phyloP scores from a whole-genome alignment of 306 rosid genomes.

The Calophaca sinica region DNA sequence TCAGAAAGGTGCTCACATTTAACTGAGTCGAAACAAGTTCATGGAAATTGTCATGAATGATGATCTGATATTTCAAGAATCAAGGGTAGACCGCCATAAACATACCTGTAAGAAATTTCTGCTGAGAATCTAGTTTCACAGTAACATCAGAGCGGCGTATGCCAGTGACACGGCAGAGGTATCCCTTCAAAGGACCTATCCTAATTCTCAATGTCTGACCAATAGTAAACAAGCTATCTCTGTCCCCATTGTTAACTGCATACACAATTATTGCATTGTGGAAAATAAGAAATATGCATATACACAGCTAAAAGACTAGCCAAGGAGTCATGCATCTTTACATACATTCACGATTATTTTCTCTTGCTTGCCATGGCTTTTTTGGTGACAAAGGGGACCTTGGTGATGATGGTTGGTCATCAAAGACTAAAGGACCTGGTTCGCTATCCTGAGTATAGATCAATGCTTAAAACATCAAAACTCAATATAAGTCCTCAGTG shows the following conservation, averaged over 20 bases:
- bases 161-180: constrained; percentile 91
- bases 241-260: constrained; percentile 79
- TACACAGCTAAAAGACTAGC: constrained; percentile 39
- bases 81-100: constrained; percentile 14
- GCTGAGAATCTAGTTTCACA: constrained; percentile 97
- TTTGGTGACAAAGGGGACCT: constrained; percentile 89
- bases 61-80: constrained; percentile 8
- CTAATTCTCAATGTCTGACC: constrained; percentile 98
- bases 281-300: constrained; percentile 36
- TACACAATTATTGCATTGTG: constrained; percentile 38
- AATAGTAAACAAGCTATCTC: constrained; percentile 70
- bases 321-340: constrained; percentile 40
- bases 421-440: constrained; percentile 60
- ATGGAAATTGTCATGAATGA: constrained; percentile 6
- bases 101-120: constrained; percentile 95
- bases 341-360: constrained; percentile 67
- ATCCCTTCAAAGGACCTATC: constrained; percentile 97
- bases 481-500: constrained; percentile 1
- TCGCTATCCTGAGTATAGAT: constrained; percentile 70
- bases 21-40: constrained; percentile 58
- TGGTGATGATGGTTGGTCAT: constrained; percentile 80
- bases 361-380: constrained; percentile 78
- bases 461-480: constrained; percentile 36
- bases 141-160: constrained; percentile 87
- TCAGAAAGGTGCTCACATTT: constrained; percentile 91